These are phyloP conservation scores for Lipomyces kockii DNA, from an alignment of 805 yeast species.

Conservation along the genomic window DNA sequence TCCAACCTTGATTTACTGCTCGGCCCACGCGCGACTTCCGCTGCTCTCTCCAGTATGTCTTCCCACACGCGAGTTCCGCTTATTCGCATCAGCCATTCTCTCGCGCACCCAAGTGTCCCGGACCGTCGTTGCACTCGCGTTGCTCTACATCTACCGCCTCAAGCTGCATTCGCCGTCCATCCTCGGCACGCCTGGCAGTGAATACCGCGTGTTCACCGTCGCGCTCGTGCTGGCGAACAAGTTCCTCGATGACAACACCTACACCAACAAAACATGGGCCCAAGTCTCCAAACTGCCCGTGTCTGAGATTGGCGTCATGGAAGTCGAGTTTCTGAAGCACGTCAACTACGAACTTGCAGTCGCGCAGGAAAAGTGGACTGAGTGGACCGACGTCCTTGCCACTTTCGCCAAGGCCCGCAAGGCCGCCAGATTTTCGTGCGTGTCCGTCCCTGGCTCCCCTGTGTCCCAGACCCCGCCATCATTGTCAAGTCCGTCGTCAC, in stretches of 20 bases:
- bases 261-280: slow-evolving; percentile 93
- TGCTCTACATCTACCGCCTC: slow-evolving; percentile 44
- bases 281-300: slow-evolving; percentile 87
- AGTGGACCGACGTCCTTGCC: slow-evolving; percentile 26
- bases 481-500: slow-evolving; percentile 2
- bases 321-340: slow-evolving; percentile 29
- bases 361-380: slow-evolving; percentile 17
- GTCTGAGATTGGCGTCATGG: slow-evolving; percentile 48
- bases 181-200: slow-evolving; percentile 44
- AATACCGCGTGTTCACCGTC: slow-evolving; percentile 54
- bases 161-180: slow-evolving; percentile 37
- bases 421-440: slow-evolving; percentile 19
- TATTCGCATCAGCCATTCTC: slow-evolving; percentile 42
- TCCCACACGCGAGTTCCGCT: slow-evolving; percentile 41
- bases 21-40: slow-evolving; percentile 19
- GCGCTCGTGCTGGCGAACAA: slow-evolving; percentile 87
- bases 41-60: slow-evolving; percentile 22
- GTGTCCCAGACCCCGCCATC: slow-evolving; percentile 4
- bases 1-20: slow-evolving; percentile 7
- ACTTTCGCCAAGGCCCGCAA: slow-evolving; percentile 22
- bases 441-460: slow-evolving; percentile 31
- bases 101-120: slow-evolving; percentile 43
- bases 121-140: slow-evolving; percentile 43
- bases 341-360: slow-evolving; percentile 28
- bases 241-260: slow-evolving; percentile 94